These are phyloP conservation scores for Magnusiomyces sp. DNA, from an alignment of 1,139 yeast genomes.

Conservation along the genomic window DNA sequence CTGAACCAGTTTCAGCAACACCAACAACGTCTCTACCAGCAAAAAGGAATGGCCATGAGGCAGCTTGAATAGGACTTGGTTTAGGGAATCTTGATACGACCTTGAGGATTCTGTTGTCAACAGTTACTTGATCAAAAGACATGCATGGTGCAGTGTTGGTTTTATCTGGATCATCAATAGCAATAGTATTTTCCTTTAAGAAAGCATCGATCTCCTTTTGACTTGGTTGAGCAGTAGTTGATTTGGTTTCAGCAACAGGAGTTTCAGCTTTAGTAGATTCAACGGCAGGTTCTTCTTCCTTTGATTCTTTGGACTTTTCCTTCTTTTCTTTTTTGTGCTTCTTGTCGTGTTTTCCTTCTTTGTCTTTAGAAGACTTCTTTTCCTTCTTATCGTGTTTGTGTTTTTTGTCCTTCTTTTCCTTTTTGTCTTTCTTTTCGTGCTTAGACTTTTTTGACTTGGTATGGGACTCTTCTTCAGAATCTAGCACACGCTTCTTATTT, in stretches of 20 bases:
- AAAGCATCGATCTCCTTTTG: constrained; percentile 55
- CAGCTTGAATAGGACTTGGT: constrained; percentile 97
- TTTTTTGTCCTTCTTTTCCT: constrained; percentile 15
- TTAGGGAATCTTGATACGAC: constrained; percentile 64
- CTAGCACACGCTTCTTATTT: not conserved
- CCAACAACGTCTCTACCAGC: constrained; percentile 84
- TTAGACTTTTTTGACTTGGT: constrained; percentile 6
- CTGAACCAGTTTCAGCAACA: constrained; percentile 98
- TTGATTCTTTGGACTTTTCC: constrained; percentile 27
- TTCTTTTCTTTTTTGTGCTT: constrained; percentile 43
- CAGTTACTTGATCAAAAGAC: constrained; percentile 52
- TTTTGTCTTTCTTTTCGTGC: constrained; percentile 10
- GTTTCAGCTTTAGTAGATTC: constrained; percentile 36
- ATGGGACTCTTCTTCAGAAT: too few species aligned
- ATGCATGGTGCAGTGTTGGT: constrained; percentile 57
- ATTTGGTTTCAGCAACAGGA: constrained; percentile 7
- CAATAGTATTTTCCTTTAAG: constrained; percentile 62
- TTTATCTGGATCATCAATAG: constrained; percentile 59
- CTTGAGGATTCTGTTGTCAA: constrained; percentile 48
- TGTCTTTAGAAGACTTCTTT: constrained; percentile 18
- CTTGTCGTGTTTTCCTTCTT: constrained; percentile 37
- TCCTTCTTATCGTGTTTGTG: constrained; percentile 16
- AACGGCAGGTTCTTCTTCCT: constrained; percentile 37
- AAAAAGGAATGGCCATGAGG: constrained; percentile 88
- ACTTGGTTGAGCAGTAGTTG: constrained; percentile 24